Conservation (phyloP, 176 grass and related monocot genomes). For the Chloris gayana region DNA sequence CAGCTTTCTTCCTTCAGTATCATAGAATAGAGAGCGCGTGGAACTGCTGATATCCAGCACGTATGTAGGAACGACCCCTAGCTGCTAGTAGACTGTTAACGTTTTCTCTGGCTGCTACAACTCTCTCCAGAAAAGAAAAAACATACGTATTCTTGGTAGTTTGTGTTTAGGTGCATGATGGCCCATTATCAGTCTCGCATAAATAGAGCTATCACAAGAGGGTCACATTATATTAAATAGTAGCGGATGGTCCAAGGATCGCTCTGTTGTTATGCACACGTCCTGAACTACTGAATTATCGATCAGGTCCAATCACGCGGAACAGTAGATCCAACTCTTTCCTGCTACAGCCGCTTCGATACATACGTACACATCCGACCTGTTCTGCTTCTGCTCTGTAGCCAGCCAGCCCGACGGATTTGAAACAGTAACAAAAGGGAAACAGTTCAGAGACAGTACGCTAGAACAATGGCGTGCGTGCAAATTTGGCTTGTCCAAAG, state of each 20-base stretch:
- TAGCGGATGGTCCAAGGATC: constrained; percentile 53
- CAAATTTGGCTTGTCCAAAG: neutral
- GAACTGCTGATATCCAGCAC: too few species aligned
- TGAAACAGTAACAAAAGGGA: neutral
- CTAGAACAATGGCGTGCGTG: neutral
- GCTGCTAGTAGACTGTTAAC: neutral
- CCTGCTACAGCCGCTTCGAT: constrained; percentile 26
- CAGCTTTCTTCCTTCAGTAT: too few species aligned
- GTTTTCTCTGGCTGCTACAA: neutral
- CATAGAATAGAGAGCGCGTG: too few species aligned
- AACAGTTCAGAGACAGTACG: neutral
- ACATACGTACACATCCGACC: neutral
- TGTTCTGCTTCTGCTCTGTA: neutral
- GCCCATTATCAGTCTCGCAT: constrained; percentile 30
- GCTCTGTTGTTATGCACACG: constrained; percentile 37
- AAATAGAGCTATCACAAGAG: constrained; percentile 6
- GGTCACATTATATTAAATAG: neutral
- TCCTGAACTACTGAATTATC: neutral
- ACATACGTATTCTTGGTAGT: constrained; percentile 11
- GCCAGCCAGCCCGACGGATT: neutral
- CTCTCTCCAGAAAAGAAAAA: neutral
- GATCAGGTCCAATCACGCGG: constrained; percentile 33
- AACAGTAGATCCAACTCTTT: neutral
- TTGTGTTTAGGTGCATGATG: constrained; percentile 28
- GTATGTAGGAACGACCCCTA: neutral